phyloP scores from a whole-genome alignment of 495 filamentous ascomycete genomes.

The Podospora appendiculata region DNA sequence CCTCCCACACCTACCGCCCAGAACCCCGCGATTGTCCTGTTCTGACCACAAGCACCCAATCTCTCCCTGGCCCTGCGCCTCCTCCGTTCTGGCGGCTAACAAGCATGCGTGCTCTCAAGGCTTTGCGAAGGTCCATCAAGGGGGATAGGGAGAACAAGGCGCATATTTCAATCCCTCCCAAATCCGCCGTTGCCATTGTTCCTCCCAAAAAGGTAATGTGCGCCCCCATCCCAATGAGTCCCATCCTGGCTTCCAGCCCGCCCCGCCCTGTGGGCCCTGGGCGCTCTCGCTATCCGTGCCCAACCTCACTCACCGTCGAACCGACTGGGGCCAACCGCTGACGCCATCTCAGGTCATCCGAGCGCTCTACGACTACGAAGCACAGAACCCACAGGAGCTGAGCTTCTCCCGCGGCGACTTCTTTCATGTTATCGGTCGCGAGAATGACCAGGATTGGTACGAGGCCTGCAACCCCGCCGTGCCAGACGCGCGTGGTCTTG shows the following conservation, averaged over 20 bases:
- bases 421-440: constrained; percentile 95
- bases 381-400: constrained; percentile 69
- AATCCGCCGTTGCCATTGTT: constrained; percentile 88
- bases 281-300: too few relatives aligned
- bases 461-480: constrained; percentile 95
- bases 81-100: constrained; percentile 20
- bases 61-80: neutral
- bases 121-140: constrained; percentile 79
- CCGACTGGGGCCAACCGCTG: constrained; percentile 8
- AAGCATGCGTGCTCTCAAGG: constrained; percentile 47
- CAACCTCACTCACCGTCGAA: too few relatives aligned
- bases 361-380: constrained; percentile 88
- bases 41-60: too few relatives aligned
- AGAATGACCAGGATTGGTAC: constrained; percentile 94
- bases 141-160: constrained; percentile 72
- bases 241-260: too few relatives aligned
- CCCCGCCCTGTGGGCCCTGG: too few relatives aligned
- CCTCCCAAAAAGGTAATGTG: constrained; percentile 87
- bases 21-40: too few relatives aligned
- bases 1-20: too few relatives aligned
- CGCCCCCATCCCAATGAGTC: neutral
- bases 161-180: constrained; percentile 83
- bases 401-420: constrained; percentile 92
- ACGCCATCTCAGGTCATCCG: constrained; percentile 71
- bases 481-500: constrained; percentile 79